These are phyloP conservation scores for Metrosideros polymorpha DNA, from an alignment of 441 rosid species.

Conservation along the genomic window DNA sequence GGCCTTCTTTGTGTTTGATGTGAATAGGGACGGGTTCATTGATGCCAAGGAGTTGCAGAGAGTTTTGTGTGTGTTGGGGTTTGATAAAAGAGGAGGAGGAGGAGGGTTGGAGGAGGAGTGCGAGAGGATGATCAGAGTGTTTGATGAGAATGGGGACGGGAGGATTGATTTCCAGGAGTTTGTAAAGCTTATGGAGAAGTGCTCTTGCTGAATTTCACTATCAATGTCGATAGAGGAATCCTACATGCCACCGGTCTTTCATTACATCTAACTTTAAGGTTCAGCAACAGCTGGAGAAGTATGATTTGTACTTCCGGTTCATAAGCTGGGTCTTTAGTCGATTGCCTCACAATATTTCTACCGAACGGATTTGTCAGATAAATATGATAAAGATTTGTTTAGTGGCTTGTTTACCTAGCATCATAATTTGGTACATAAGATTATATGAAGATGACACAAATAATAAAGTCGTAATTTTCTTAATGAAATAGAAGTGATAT, in stretches of 20 bases:
- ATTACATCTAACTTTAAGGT: too few species aligned
- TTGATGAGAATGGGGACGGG: slow-evolving; percentile 36
- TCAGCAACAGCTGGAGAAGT: too few species aligned
- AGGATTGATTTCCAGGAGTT: slow-evolving; percentile 48
- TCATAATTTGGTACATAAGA: too few species aligned
- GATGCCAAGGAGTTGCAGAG: slow-evolving; percentile 53
- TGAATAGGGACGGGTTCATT: slow-evolving; percentile 49
- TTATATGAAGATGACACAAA: neutral
- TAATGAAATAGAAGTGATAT: neutral
- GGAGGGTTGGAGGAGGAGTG: slow-evolving; percentile 17
- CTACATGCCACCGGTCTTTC: too few species aligned
- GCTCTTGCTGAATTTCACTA: neutral
- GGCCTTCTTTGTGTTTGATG: slow-evolving; percentile 53
- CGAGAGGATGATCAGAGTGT: slow-evolving; percentile 32
- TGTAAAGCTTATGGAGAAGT: slow-evolving; percentile 39
- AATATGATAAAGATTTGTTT: too few species aligned
- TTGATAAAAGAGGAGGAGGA: slow-evolving; percentile 19
- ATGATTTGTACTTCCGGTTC: too few species aligned
- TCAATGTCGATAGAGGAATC: too few species aligned
- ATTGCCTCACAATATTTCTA: too few species aligned
- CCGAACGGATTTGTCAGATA: too few species aligned
- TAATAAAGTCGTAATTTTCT: neutral
- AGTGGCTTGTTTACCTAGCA: too few species aligned
- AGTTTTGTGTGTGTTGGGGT: slow-evolving; percentile 32
- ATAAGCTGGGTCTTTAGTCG: too few species aligned